phyloP scores from a whole-genome alignment of 306 rosid species.

The Gleditsia sinensis region DNA sequence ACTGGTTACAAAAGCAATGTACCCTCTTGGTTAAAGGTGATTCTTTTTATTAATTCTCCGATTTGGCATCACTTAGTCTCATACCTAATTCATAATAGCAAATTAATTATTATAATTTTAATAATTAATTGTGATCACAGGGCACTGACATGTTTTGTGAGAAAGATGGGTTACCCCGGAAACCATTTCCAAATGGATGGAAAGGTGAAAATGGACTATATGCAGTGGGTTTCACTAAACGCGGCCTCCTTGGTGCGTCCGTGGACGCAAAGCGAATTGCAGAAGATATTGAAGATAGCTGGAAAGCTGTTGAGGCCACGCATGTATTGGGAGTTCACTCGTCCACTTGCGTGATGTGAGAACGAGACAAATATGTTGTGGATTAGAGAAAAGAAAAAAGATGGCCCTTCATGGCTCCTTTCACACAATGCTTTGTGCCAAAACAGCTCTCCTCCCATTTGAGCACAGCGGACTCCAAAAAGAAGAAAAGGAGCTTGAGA shows the following conservation, averaged over 20 bases:
- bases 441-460: conserved; percentile 31
- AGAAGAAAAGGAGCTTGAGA: conserved; percentile 28
- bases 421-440: conserved; percentile 30
- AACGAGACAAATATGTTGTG: conserved; percentile 5
- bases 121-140: conserved; percentile 36
- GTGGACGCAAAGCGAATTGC: conserved; percentile 77
- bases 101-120: no score
- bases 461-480: conserved; percentile 18
- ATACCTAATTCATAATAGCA: background rate
- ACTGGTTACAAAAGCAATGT: conserved; percentile 89
- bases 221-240: conserved; percentile 82
- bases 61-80: background rate
- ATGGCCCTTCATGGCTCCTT: conserved; percentile 28
- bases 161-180: conserved; percentile 73
- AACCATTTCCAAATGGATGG: conserved; percentile 82
- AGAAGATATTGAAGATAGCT: conserved; percentile 60
- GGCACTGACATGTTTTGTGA: conserved; percentile 63
- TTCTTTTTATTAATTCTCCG: background rate
- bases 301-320: conserved; percentile 54
- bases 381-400: conserved; percentile 6
- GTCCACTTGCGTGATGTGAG: conserved; percentile 40
- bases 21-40: conserved; percentile 80
- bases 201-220: conserved; percentile 75
- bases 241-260: conserved; percentile 83
- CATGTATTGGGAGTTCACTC: conserved; percentile 32